Evolutionary conservation across 2,329 filamentous ascomycete species (phyloP).

Genomic region (Ascochyta koolunga): DNA sequence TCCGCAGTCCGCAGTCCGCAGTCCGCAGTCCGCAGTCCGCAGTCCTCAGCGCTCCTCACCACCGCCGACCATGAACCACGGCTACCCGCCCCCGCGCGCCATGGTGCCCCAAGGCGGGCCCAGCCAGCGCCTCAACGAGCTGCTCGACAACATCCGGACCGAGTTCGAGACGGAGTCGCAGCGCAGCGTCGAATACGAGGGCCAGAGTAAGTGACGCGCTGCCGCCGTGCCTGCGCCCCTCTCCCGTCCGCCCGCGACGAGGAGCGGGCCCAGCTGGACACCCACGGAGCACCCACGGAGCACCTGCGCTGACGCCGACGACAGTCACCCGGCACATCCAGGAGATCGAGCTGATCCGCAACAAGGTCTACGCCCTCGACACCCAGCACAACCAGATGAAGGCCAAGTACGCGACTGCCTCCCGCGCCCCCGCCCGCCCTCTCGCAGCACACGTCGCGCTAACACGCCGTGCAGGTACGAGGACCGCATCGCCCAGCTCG

Average conservation of each 20-base stretch:
- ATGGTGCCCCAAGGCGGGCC: slow-evolving; percentile 65
- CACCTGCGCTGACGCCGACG: background rate
- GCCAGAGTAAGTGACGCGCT: slow-evolving; percentile 76
- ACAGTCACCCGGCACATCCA: slow-evolving; percentile 87
- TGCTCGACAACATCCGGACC: slow-evolving; percentile 85
- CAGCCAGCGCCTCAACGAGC: slow-evolving; percentile 82
- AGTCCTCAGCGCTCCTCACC: no score
- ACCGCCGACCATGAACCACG: slow-evolving; percentile 61
- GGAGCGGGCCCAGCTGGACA: no score
- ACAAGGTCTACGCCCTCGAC: slow-evolving; percentile 93
- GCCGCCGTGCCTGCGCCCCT: background rate
- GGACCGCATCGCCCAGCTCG: slow-evolving; percentile 83
- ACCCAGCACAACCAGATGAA: slow-evolving; percentile 88
- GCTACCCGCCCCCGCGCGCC: slow-evolving; percentile 81
- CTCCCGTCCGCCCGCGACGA: no score
- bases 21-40: no score
- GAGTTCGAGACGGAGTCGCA: slow-evolving; percentile 89
- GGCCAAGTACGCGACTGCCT: slow-evolving; percentile 74
- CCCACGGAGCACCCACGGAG: background rate
- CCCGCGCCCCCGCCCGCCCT: background rate
- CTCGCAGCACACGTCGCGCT: slow-evolving; percentile 17
- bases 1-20: no score
- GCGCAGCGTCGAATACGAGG: slow-evolving; percentile 85
- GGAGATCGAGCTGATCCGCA: slow-evolving; percentile 91
- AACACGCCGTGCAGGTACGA: slow-evolving; percentile 74